Conservation (phyloP, 148 eudicot species). For the Tetragonia tetragonoides region DNA sequence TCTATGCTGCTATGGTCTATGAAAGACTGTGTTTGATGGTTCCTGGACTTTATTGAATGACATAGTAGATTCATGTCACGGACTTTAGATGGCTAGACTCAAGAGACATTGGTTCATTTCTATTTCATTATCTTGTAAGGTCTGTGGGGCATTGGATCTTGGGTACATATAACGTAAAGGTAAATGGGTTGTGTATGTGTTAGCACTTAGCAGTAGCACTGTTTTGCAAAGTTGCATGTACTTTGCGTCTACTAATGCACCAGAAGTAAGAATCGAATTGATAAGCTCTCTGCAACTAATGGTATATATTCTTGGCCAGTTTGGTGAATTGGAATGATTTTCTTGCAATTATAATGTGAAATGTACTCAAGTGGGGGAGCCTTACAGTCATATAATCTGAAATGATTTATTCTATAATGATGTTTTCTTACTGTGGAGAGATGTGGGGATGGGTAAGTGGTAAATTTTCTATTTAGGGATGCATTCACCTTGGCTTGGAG, state of each 20-base stretch:
- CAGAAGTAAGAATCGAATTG: background rate
- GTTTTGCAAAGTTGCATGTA: background rate
- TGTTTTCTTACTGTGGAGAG: background rate
- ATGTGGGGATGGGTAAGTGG: background rate
- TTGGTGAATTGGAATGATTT: background rate
- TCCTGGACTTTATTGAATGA: background rate
- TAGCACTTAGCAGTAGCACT: background rate
- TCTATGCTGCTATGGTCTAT: background rate
- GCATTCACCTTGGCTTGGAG: no score
- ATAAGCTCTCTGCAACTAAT: background rate
- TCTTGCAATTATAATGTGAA: background rate
- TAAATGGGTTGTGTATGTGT: background rate
- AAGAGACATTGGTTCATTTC: background rate
- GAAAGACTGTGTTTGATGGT: background rate
- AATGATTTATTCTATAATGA: no score
- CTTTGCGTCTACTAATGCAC: background rate
- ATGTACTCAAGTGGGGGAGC: background rate
- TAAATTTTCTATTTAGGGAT: background rate
- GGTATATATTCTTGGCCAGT: background rate
- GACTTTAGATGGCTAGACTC: background rate
- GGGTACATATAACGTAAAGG: background rate
- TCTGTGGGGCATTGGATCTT: background rate
- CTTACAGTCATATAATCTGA: background rate
- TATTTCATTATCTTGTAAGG: background rate
- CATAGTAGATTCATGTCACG: background rate